Evolutionary conservation across 371 early-diverging fungal genomes (phyloP).

Genomic region (Haplosporangium sp.): DNA sequence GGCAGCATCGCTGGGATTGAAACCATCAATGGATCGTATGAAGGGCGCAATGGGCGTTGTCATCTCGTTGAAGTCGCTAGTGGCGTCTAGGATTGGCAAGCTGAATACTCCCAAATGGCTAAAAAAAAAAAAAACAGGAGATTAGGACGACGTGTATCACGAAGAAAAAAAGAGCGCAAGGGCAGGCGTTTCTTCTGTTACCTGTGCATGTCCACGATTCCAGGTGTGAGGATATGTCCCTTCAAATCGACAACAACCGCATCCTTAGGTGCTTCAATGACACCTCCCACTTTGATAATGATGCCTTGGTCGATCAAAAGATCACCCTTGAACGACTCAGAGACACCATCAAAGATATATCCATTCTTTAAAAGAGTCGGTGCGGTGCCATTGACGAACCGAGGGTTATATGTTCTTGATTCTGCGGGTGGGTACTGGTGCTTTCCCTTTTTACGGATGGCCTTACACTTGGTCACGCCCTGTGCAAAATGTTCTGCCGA

Average conservation of each 20-base stretch:
- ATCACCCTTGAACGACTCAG: conserved; percentile 57
- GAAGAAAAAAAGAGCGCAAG: neutral
- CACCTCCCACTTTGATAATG: conserved; percentile 57
- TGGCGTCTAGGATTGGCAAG: conserved; percentile 64
- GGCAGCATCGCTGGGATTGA: conserved; percentile 71
- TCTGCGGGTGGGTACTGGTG: conserved; percentile 29
- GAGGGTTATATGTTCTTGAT: conserved; percentile 54
- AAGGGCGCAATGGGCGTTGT: conserved; percentile 68
- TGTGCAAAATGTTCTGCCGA: conserved; percentile 56
- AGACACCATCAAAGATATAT: conserved; percentile 61
- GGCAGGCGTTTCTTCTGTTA: conserved; percentile 25
- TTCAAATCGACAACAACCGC: conserved; percentile 66
- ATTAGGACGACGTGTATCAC: neutral
- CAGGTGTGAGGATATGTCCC: conserved; percentile 79
- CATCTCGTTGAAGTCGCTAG: conserved; percentile 75
- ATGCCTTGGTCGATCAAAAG: conserved; percentile 67
- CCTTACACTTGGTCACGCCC: conserved; percentile 59
- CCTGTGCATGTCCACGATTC: conserved; percentile 85
- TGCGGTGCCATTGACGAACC: conserved; percentile 39
- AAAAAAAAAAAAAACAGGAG: neutral
- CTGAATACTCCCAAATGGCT: conserved; percentile 68
- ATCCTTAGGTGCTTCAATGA: conserved; percentile 30
- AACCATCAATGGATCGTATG: conserved; percentile 68
- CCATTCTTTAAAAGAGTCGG: conserved; percentile 63
- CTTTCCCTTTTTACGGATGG: conserved; percentile 40